Base-by-base conservation (phyloP, 805 yeast genomes). In the Lachancea thermotolerans region DNA sequence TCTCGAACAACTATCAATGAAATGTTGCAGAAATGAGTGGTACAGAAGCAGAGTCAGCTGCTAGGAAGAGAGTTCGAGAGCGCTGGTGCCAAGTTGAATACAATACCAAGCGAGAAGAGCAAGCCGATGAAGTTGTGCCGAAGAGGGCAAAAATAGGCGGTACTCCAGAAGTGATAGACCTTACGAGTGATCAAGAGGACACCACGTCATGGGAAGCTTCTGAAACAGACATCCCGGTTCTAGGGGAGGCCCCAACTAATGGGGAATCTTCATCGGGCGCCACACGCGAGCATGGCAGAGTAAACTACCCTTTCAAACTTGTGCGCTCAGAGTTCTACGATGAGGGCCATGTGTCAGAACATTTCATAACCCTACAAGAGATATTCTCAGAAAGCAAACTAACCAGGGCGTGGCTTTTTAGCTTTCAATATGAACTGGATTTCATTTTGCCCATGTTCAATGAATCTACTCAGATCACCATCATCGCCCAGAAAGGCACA, bases 381-480 rank as follows among this genome's bases (percentile, higher is more conserved):
- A 58, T 69, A 2, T 45, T 69, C 9, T 69, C 72, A 4, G 58
- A 64, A 10, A 37, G 51, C 4, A 64, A 66, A 8, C 49, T 78
- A 15, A 38, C 38, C 8, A 64, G 61, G 39, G 64, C 75, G 0
- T 69, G 65, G 46, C 70, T 78, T 31, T 77, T 78, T 60, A 76
- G 77, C 50, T 78, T 66, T 52, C 72, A 65, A 37, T 70, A 69
- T 12, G 73, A 75, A 6, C 50, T 76, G 39, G 69, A 66, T 30
- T 62, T 66, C 37, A 52, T 77, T 11, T 52, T 73, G 2, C 52
- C 59, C 0, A 64, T 60, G 67, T 16, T 57, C 52, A 37, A 49
- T 42, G 30, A 42, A 6, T 37, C 49, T n/a, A 49, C 57, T 6
- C 37, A 49, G 2, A 49, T 68, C 2, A 53, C 55, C 9, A 41